Conservation (phyloP, 345 rosid genomes). For the Conringia planisiliqua region DNA sequence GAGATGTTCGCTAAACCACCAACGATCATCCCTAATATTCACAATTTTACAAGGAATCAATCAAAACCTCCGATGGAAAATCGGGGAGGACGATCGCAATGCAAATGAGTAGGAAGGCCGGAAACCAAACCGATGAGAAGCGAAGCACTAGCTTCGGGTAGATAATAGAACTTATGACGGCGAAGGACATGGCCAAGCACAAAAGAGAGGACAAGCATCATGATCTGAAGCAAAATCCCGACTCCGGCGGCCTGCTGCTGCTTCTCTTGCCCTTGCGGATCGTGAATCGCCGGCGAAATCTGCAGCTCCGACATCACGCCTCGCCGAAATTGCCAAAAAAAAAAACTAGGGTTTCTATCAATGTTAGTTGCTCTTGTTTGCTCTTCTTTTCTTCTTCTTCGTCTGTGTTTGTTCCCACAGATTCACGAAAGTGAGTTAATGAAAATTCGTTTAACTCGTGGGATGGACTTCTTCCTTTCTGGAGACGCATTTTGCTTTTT, state of each 20-base stretch:
- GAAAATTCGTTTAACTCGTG: constrained; percentile 20
- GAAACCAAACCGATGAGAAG: constrained; percentile 73
- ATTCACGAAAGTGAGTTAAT: constrained; percentile 19
- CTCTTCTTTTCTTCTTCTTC: constrained; percentile 5
- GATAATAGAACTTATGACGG: constrained; percentile 91
- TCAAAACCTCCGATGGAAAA: not conserved
- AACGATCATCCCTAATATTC: constrained; percentile 63
- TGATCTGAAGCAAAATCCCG: constrained; percentile 97
- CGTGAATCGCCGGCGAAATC: constrained; percentile 50
- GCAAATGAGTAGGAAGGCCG: constrained; percentile 9
- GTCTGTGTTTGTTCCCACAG: constrained; percentile 1
- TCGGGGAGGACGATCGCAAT: not conserved
- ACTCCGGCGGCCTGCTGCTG: constrained; percentile 99
- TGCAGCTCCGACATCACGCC: constrained; percentile 36
- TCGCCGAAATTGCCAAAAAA: not conserved
- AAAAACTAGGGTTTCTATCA: constrained; percentile 24
- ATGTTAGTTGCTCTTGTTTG: not conserved
- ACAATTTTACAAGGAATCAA: not conserved
- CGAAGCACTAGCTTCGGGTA: constrained; percentile 98
- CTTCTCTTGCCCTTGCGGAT: constrained; percentile 51
- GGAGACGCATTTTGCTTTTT: constrained; percentile 19
- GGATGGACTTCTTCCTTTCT: constrained; percentile 1
- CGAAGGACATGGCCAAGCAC: constrained; percentile 97
- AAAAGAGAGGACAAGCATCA: constrained; percentile 99
- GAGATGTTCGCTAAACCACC: constrained; percentile 94